Base-by-base conservation (phyloP, 331 rosid genomes). In the Quercus phellos region DNA sequence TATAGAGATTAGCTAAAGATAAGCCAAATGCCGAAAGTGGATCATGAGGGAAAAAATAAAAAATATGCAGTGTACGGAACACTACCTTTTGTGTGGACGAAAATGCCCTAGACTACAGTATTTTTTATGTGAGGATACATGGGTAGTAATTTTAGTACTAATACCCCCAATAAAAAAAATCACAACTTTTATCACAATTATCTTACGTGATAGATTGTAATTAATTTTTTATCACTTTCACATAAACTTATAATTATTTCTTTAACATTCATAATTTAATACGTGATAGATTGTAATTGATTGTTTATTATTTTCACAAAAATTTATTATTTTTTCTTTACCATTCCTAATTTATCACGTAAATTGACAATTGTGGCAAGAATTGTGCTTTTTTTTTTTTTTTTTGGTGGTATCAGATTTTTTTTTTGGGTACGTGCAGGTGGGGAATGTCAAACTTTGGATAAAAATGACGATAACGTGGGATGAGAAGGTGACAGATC, bases 391-490 rank as follows among this genome's bases (percentile, higher is more conserved):
- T 35, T 6, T 32, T 32, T 32, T 34, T 34, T 32, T 32, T 5
- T 32, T 34, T 34, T 35, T 6, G 2, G 11, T 7, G 11, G 43
- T 38, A 2, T 38, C 8, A 7, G 10, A 38, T 1, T 38, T 38
- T 38, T 38, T 38, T 38, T 38, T 38, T 38, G 12, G 3, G 46
- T 38, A 38, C 11, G 12, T 46, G 51, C 34, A 68, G 59, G 42
- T 43, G 9, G 61, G 64, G 82, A 83, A 86, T 80, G 89, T 86
- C 89, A 79, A 46, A 73, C 84, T 68, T 75, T 5, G 73, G 81
- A 85, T 78, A 56, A 43, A 66, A 66, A 29, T 46, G 76, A 64
- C 14, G 77, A 70, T 75, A 75, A 63, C 81, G 72, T 74, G 87
- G 74, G 68, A 79, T 55, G 42, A 35, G 71, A 68, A 21, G 70